These are phyloP conservation scores for Blastobotrys proliferans DNA, from an alignment of 1,139 yeast species.

Conservation along the genomic window DNA sequence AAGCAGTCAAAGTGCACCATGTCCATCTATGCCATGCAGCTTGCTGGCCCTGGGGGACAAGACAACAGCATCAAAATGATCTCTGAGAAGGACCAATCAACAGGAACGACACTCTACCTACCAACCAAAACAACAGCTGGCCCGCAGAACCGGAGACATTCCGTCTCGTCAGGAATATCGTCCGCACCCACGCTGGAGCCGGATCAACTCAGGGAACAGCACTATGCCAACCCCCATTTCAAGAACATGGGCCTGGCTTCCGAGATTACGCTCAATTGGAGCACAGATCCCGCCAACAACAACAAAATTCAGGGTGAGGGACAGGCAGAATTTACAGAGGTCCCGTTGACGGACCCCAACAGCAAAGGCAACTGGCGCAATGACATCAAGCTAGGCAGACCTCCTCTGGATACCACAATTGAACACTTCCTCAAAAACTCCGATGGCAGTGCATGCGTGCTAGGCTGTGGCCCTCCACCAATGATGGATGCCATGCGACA, in stretches of 20 bases:
- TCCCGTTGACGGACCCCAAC: slow-evolving; percentile 4
- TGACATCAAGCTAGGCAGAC: slow-evolving; percentile 23
- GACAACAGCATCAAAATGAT: too few relatives aligned
- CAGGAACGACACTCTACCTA: not conserved
- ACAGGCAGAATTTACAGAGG: slow-evolving; percentile 1
- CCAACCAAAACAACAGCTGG: not conserved
- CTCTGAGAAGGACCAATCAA: not conserved
- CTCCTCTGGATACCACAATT: slow-evolving; percentile 26
- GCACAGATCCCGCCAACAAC: not conserved
- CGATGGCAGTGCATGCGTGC: slow-evolving; percentile 33
- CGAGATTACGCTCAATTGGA: slow-evolving; percentile 5
- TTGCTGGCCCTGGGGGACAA: not conserved
- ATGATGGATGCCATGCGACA: slow-evolving; percentile 36
- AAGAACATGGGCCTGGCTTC: slow-evolving; percentile 1
- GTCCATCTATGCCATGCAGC: slow-evolving; percentile 25
- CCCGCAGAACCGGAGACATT: not conserved
- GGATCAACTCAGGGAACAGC: slow-evolving; percentile 3
- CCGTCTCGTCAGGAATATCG: not conserved
- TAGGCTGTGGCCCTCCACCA: slow-evolving; percentile 38
- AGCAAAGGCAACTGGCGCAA: slow-evolving; percentile 14
- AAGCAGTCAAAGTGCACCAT: too few relatives aligned
- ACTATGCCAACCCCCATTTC: slow-evolving; percentile 8
- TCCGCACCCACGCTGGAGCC: not conserved
- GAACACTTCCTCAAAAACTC: slow-evolving; percentile 25
- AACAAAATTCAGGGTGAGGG: not conserved